Percentiles rank a stretch among this genome's conserved stretches.
Evolutionary conservation across 2,329 filamentous ascomycete genomes (phyloP).

Genomic region (Penicillium sp.): DNA sequence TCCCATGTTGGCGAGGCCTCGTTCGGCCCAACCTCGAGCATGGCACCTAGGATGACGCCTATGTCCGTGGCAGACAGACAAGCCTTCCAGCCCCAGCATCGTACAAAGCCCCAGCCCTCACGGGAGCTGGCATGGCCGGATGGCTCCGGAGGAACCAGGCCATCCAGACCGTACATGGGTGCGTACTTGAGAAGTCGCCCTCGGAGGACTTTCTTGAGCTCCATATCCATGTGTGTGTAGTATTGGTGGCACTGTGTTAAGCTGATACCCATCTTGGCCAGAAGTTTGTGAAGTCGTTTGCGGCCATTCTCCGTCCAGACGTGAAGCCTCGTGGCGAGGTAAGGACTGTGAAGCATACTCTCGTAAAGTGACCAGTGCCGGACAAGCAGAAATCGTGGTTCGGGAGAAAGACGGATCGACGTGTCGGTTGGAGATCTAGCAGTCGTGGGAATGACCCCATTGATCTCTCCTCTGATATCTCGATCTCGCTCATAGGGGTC

Average conservation of each 20-base stretch:
- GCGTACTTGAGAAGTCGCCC: slow-evolving; percentile 87
- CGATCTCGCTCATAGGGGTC: slow-evolving; percentile 57
- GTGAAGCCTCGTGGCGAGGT: slow-evolving; percentile 84
- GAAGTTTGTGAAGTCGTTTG: slow-evolving; percentile 85
- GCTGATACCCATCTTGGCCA: slow-evolving; percentile 97
- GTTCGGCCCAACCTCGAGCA: slow-evolving; percentile 76
- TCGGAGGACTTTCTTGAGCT: slow-evolving; percentile 82
- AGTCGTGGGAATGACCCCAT: slow-evolving; percentile 83
- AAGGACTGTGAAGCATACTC: slow-evolving; percentile 96
- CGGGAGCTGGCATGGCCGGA: slow-evolving; percentile 70
- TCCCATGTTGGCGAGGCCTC: slow-evolving; percentile 36
- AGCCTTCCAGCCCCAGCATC: slow-evolving; percentile 96
- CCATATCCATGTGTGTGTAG: slow-evolving; percentile 98
- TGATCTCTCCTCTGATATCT: slow-evolving; percentile 64
- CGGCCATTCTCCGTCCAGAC: slow-evolving; percentile 90
- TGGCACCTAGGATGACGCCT: slow-evolving; percentile 84
- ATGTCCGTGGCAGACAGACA: slow-evolving; percentile 92
- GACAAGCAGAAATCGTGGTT: slow-evolving; percentile 88
- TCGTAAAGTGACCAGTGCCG: slow-evolving; percentile 97
- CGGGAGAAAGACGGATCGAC: slow-evolving; percentile 86
- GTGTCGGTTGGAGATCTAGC: slow-evolving; percentile 87
- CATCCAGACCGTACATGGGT: slow-evolving; percentile 88
- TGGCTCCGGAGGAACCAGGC: slow-evolving; percentile 78
- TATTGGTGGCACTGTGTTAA: slow-evolving; percentile 90
- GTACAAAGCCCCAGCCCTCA: slow-evolving; percentile 94